phyloP scores from a whole-genome alignment of 208 protist species.

The Leishmania tropica region DNA sequence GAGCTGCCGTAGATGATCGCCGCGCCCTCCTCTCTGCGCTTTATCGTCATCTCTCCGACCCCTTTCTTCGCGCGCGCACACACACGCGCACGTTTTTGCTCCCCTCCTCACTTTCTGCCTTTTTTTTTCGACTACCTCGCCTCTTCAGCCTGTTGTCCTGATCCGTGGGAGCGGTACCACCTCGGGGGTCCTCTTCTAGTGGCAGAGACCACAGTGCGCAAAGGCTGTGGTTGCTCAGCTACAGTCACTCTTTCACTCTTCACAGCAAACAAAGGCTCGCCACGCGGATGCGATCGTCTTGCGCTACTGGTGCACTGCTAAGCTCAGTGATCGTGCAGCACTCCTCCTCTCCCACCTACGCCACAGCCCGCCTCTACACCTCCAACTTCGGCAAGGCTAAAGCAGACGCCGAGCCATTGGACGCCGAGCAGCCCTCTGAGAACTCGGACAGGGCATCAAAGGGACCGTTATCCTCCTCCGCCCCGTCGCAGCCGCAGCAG shows the following conservation, averaged over 20 bases:
- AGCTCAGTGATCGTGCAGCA: background rate
- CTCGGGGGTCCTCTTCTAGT: background rate
- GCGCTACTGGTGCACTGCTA: background rate
- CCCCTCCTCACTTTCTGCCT: background rate
- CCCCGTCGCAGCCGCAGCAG: conserved; percentile 1
- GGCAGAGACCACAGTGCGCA: background rate
- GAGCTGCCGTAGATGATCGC: background rate
- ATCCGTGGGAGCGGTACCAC: background rate
- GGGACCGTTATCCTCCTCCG: background rate
- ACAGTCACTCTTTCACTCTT: background rate
- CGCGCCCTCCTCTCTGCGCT: background rate
- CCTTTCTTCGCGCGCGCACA: background rate
- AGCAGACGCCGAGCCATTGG: background rate
- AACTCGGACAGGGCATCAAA: background rate
- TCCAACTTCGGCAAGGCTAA: conserved; percentile 15
- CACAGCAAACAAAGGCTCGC: background rate
- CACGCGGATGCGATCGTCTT: background rate
- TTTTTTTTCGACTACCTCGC: background rate
- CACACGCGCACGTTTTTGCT: background rate
- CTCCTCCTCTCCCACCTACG: background rate
- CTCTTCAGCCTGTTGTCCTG: conserved; percentile 9
- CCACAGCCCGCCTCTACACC: conserved; percentile 7
- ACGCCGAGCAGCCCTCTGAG: background rate
- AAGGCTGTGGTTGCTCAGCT: background rate
- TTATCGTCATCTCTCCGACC: background rate